phyloP scores from a whole-genome alignment of 78 protist genomes.

The Dictyostelium capitatum region DNA sequence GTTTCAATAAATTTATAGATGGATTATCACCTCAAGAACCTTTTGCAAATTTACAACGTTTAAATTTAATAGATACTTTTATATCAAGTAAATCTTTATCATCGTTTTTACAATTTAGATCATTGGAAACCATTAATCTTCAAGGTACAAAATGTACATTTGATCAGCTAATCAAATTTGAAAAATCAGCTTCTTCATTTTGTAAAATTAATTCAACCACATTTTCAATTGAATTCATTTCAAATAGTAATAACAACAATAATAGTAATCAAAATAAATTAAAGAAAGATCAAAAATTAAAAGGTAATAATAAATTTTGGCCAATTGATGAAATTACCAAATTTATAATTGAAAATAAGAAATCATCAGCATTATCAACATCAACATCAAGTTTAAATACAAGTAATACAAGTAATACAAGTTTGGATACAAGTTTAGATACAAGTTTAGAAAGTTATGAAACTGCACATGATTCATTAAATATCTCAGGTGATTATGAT shows the following conservation, averaged over 20 bases:
- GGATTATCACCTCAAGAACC: not conserved
- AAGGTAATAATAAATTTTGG: slow-evolving; percentile 36
- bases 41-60: not conserved
- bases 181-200: not conserved
- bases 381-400: too few relatives aligned
- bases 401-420: slow-evolving; percentile 12
- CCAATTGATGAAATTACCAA: not conserved
- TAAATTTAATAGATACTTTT: slow-evolving; percentile 23
- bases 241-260: not conserved
- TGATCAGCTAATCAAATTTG: not conserved
- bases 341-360: not conserved
- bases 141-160: slow-evolving; percentile 25
- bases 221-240: not conserved
- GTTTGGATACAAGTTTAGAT: not conserved
- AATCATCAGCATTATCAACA: too few relatives aligned
- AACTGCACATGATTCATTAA: not conserved
- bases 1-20: not conserved
- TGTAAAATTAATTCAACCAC: not conserved
- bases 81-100: not conserved
- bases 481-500: not conserved
- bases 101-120: not conserved
- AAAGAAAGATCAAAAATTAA: not conserved
- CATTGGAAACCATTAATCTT: slow-evolving; percentile 3
- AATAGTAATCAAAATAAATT: not conserved
- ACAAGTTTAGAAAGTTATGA: not conserved